phyloP scores from a whole-genome alignment of 768 basidiomycete species.

The Podaxis sp. region DNA sequence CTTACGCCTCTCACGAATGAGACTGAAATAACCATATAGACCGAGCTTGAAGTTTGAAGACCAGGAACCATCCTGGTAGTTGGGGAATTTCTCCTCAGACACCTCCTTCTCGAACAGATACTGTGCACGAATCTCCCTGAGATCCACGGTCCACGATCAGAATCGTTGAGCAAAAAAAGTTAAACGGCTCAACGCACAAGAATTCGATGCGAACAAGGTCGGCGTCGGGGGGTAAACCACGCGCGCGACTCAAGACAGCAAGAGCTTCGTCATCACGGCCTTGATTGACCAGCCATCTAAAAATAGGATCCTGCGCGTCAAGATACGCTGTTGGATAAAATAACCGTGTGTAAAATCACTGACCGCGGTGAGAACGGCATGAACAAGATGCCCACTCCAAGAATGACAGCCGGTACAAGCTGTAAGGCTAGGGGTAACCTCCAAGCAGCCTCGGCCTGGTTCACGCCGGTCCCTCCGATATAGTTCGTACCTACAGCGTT shows the following conservation, averaged over 20 bases:
- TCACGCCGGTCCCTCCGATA: slow-evolving; percentile 59
- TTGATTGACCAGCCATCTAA: slow-evolving; percentile 74
- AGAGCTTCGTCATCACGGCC: slow-evolving; percentile 77
- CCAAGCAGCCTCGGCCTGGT: slow-evolving; percentile 73
- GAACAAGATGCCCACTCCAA: slow-evolving; percentile 69
- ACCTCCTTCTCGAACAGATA: slow-evolving; percentile 73
- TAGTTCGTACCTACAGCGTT: slow-evolving; percentile 57
- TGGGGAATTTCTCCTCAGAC: slow-evolving; percentile 53
- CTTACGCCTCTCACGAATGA: slow-evolving; percentile 51
- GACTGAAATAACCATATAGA: slow-evolving; percentile 57
- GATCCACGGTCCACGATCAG: neutral
- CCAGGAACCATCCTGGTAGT: slow-evolving; percentile 62
- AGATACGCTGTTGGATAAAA: neutral
- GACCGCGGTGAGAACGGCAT: slow-evolving; percentile 81
- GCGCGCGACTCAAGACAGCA: slow-evolving; percentile 57
- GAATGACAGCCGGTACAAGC: slow-evolving; percentile 68
- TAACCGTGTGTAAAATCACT: slow-evolving; percentile 8
- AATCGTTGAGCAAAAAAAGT: neutral
- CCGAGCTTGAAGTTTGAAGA: slow-evolving; percentile 62
- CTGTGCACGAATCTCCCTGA: slow-evolving; percentile 72
- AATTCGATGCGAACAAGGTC: slow-evolving; percentile 75
- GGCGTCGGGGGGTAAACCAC: slow-evolving; percentile 52
- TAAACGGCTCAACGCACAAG: slow-evolving; percentile 44
- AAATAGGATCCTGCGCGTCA: slow-evolving; percentile 2
- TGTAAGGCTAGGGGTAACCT: slow-evolving; percentile 74